phyloP scores from a whole-genome alignment of 208 protist genomes.

The Leishmania tarentolae region DNA sequence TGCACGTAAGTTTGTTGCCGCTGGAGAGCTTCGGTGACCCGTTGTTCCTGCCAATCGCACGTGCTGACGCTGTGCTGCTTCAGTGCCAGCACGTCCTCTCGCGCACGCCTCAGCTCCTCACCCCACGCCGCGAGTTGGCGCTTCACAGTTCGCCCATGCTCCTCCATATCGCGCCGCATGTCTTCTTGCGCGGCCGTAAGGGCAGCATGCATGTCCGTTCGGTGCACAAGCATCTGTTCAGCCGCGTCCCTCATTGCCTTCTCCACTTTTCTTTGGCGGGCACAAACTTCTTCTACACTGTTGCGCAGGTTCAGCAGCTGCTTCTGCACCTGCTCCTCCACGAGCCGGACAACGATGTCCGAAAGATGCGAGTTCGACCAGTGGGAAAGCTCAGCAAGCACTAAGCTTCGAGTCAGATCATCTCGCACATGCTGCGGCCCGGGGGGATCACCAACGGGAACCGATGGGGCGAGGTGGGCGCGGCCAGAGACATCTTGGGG shows the following conservation, averaged over 20 bases:
- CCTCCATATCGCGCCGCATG: conserved; percentile 23
- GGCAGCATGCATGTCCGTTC: conserved; percentile 21
- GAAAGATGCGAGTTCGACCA: conserved; percentile 33
- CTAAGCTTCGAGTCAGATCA: conserved; percentile 18
- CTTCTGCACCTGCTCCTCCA: conserved; percentile 41
- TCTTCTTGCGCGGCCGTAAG: conserved; percentile 23
- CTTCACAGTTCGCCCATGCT: conserved; percentile 18
- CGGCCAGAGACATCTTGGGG: not conserved
- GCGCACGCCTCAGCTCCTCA: conserved; percentile 40
- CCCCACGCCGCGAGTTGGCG: conserved; percentile 22
- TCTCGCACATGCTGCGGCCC: not conserved
- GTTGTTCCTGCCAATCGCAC: conserved; percentile 38
- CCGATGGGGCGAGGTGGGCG: not conserved
- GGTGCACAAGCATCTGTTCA: conserved; percentile 27
- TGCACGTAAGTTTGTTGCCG: conserved; percentile 56
- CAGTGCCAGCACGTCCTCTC: conserved; percentile 38
- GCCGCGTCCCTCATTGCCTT: conserved; percentile 22
- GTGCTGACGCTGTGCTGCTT: conserved; percentile 25
- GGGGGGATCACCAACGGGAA: not conserved
- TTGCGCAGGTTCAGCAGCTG: conserved; percentile 26
- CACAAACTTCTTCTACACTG: conserved; percentile 25
- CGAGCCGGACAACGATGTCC: conserved; percentile 24
- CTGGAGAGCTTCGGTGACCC: conserved; percentile 46
- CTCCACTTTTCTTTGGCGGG: conserved; percentile 19
- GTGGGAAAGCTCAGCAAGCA: conserved; percentile 32